These are phyloP conservation scores for Fusarium drepaniforme DNA, from an alignment of 2,329 filamentous ascomycete genomes.

Conservation along the genomic window DNA sequence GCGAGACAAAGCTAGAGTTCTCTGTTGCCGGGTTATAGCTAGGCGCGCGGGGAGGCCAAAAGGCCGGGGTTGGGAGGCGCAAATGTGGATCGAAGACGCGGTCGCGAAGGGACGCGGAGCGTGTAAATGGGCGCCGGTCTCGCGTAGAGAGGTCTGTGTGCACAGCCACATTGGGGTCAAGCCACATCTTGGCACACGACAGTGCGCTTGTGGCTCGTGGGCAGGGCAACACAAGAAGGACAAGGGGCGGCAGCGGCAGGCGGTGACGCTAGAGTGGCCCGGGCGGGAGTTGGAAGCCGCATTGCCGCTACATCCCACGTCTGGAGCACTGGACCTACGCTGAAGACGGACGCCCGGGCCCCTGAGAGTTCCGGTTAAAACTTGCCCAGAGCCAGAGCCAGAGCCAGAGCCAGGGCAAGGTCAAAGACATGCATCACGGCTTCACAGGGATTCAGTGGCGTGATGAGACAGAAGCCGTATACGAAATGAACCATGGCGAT, in stretches of 20 bases:
- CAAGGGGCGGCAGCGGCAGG: conserved; percentile 26
- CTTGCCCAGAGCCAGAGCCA: background rate
- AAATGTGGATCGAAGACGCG: conserved; percentile 36
- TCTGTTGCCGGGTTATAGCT: conserved; percentile 23
- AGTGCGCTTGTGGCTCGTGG: conserved; percentile 21
- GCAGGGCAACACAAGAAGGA: background rate
- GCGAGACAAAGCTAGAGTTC: conserved; percentile 11
- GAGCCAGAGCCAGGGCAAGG: background rate
- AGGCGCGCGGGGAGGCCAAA: conserved; percentile 31
- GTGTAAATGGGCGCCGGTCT: conserved; percentile 45
- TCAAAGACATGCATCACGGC: conserved; percentile 30
- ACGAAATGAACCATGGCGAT: background rate
- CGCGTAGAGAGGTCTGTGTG: conserved; percentile 31
- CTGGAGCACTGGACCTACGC: background rate
- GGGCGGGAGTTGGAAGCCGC: conserved; percentile 15
- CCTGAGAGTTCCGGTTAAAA: background rate
- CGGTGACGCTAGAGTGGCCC: conserved; percentile 19
- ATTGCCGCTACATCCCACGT: background rate
- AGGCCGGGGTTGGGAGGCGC: conserved; percentile 42
- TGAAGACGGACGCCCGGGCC: background rate
- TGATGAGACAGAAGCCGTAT: conserved; percentile 18
- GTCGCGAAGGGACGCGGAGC: conserved; percentile 41
- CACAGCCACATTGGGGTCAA: conserved; percentile 20
- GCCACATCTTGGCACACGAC: conserved; percentile 13
- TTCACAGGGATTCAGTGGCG: conserved; percentile 34